Evolutionary conservation across 2,329 filamentous ascomycete species (phyloP), one percentile per base, ranked within the genome.

Genomic region (Aspergillus sp.): DNA sequence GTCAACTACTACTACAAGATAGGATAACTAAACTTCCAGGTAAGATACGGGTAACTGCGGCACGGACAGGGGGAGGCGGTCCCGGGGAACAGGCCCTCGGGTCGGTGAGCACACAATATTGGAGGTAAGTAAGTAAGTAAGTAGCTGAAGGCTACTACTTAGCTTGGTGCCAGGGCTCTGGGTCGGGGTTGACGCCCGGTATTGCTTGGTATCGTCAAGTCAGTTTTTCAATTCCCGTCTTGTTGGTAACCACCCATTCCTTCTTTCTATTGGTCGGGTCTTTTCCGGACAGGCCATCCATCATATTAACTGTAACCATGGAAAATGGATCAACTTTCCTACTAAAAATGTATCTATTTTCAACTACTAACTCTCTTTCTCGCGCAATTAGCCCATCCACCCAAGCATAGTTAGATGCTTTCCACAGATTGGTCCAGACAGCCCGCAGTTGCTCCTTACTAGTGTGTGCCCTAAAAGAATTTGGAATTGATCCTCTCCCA

Each of bases 71-170:
- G 64, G 56, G 63, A 36, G 32, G 23, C 42, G 42, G 63, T 49
- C 65, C 66, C 66, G 56, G 50, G 52, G 54, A 54, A 60, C 59
- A 67, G 66, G 62, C 58, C 47, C 57, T 58, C 51, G 66, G 63
- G 61, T 64, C 57, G 62, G 60, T 64, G 58, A 36, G 32, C 32
- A 36, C 32, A 36, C 11, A 13, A 13, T 13, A 36, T 36, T 36
- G 10, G 13, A 36, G 11, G 32, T 13, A 36, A 36, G 30, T 36
- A 10, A 32, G 30, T 32, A 11, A 3, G 7, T 30, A 32, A 32
- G 10, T 36, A 36, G 32, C 11, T 36, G 27, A 30, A 36, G 32
- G 11, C 32, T 27, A 23, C 23, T 27, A 27, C 25, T 36, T 36
- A 30, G 32, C 11, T 13, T 36, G 39, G 17, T 17, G 25, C 53